phyloP scores from a whole-genome alignment of 345 rosid species.

The Jatropha curcas region DNA sequence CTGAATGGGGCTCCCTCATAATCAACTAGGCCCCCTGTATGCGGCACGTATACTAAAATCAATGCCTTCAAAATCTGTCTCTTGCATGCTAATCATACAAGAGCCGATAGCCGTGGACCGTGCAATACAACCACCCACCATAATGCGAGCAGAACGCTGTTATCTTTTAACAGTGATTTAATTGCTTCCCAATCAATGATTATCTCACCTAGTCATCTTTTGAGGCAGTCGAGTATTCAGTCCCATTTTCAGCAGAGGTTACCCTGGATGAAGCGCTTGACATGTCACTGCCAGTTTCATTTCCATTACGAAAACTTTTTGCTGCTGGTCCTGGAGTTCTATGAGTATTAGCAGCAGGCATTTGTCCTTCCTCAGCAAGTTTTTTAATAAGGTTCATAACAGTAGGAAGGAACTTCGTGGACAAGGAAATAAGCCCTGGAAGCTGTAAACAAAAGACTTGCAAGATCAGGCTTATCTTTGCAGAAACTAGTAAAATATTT shows the following conservation, averaged over 20 bases:
- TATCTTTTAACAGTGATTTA: conserved; percentile 17
- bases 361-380: conserved; percentile 74
- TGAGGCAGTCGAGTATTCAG: conserved; percentile 44
- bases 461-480: conserved; percentile 2
- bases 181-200: not conserved
- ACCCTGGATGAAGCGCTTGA: conserved; percentile 54
- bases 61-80: conserved; percentile 45
- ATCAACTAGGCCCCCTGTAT: conserved; percentile 27
- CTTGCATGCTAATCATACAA: conserved; percentile 17
- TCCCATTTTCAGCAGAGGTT: conserved; percentile 35
- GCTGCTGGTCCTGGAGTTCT: conserved; percentile 39
- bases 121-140: conserved; percentile 1
- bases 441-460: conserved; percentile 49
- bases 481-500: not conserved
- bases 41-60: conserved; percentile 41
- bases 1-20: conserved; percentile 25
- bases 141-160: conserved; percentile 16
- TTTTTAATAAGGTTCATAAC: conserved; percentile 84
- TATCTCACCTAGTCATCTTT: conserved; percentile 51
- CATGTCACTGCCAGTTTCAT: conserved; percentile 38
- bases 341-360: conserved; percentile 41
- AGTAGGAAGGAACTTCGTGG: conserved; percentile 81
- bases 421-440: conserved; percentile 81
- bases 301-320: conserved; percentile 43
- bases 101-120: conserved; percentile 19